These are phyloP conservation scores for Cyanodermella asteris DNA, from an alignment of 2,329 filamentous ascomycete species.

Conservation along the genomic window DNA sequence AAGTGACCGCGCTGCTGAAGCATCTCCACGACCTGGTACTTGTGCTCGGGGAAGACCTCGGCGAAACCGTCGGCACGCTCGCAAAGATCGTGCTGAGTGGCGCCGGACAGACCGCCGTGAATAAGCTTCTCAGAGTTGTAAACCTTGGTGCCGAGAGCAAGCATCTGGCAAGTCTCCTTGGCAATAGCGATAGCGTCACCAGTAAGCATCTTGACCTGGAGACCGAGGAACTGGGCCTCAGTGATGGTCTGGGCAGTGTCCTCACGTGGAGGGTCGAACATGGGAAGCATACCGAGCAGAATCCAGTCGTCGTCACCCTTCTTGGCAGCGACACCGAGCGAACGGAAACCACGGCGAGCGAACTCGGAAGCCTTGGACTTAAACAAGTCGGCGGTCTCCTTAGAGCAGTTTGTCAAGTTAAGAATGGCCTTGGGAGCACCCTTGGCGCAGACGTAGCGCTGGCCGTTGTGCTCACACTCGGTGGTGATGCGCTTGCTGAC, in stretches of 20 bases:
- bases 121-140: slow-evolving; percentile 63
- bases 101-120: slow-evolving; percentile 50
- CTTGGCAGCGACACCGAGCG: slow-evolving; percentile 57
- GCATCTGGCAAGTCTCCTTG: slow-evolving; percentile 66
- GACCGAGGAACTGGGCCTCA: slow-evolving; percentile 54
- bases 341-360: slow-evolving; percentile 59
- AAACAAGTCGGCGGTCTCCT: slow-evolving; percentile 43
- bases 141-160: slow-evolving; percentile 57
- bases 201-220: slow-evolving; percentile 63
- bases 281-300: slow-evolving; percentile 53
- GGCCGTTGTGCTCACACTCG: slow-evolving; percentile 44
- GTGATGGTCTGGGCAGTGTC: slow-evolving; percentile 60
- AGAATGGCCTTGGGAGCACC: slow-evolving; percentile 58
- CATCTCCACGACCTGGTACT: slow-evolving; percentile 58
- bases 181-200: slow-evolving; percentile 61
- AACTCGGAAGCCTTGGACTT: slow-evolving; percentile 54
- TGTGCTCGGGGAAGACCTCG: slow-evolving; percentile 55
- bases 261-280: slow-evolving; percentile 62
- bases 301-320: slow-evolving; percentile 55
- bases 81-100: slow-evolving; percentile 53
- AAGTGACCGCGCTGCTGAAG: slow-evolving; percentile 50
- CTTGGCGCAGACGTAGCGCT: slow-evolving; percentile 53
- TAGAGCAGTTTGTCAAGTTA: slow-evolving; percentile 43
- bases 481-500: slow-evolving; percentile 62
- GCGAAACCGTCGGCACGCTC: slow-evolving; percentile 55